Conservation (phyloP, 2,329 filamentous ascomycete species). For the Colletotrichum chrysophilum region DNA sequence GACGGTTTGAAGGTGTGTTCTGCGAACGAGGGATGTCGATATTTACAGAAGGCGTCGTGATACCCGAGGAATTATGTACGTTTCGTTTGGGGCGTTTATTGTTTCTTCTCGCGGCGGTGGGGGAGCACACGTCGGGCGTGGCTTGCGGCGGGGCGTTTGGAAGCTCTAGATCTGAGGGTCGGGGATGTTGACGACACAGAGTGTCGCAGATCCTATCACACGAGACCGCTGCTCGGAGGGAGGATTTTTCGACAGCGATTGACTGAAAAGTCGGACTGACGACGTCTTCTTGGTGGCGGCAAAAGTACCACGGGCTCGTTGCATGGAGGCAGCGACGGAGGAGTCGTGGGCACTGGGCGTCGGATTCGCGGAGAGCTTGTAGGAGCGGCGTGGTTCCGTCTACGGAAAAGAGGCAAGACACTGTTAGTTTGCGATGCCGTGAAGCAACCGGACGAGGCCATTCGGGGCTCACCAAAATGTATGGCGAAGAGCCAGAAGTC, state of each 20-base stretch:
- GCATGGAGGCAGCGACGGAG: background rate
- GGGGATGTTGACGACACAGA: background rate
- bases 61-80: background rate
- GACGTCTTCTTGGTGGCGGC: background rate
- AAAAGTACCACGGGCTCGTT: background rate
- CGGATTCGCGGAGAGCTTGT: background rate
- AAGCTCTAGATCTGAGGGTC: background rate
- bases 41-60: background rate
- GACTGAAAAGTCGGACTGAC: background rate
- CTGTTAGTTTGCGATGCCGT: background rate
- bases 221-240: background rate
- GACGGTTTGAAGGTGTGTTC: background rate
- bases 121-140: background rate
- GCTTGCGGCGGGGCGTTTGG: background rate
- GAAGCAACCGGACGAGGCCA: background rate
- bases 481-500: background rate
- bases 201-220: slow-evolving; percentile 14
- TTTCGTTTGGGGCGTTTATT: background rate
- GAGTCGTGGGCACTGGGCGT: background rate
- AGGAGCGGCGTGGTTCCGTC: background rate
- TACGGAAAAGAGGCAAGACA: background rate
- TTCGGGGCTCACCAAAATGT: background rate
- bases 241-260: background rate
- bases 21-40: background rate
- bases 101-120: background rate